Conservation (phyloP, 2,329 filamentous ascomycete species). For the Cercospora sojina region DNA sequence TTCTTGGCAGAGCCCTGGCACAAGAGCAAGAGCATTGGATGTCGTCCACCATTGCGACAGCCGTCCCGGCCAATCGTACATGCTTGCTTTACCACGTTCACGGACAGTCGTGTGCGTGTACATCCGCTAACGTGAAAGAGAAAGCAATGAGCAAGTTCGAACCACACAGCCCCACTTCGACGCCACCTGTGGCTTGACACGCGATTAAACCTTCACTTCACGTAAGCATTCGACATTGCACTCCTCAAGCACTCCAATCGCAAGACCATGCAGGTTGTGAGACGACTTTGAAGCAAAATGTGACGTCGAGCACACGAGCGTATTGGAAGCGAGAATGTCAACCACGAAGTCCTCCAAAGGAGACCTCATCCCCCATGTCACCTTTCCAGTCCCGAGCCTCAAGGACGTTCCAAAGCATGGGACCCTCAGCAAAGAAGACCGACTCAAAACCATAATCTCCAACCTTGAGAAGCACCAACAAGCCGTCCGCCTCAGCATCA, state of each 20-base stretch:
- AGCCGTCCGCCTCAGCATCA: conserved; percentile 17
- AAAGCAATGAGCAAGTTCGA: neutral
- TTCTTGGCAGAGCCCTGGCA: neutral
- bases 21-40: too few relatives aligned
- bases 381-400: conserved; percentile 22
- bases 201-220: neutral
- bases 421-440: conserved; percentile 21
- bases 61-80: neutral
- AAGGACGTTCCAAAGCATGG: conserved; percentile 17
- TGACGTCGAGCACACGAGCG: neutral
- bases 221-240: neutral
- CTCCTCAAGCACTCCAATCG: neutral
- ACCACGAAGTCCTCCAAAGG: neutral
- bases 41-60: neutral
- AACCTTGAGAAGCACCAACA: conserved; percentile 30
- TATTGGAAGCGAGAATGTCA: neutral
- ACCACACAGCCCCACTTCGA: neutral
- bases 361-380: conserved; percentile 23
- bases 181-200: neutral
- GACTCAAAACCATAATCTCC: conserved; percentile 26
- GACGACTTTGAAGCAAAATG: neutral
- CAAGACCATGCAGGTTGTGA: neutral
- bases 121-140: neutral
- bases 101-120: neutral
- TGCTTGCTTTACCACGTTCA: neutral